These are phyloP conservation scores for Clonostachys byssicola DNA, from an alignment of 2,329 filamentous ascomycete species.

Conservation along the genomic window DNA sequence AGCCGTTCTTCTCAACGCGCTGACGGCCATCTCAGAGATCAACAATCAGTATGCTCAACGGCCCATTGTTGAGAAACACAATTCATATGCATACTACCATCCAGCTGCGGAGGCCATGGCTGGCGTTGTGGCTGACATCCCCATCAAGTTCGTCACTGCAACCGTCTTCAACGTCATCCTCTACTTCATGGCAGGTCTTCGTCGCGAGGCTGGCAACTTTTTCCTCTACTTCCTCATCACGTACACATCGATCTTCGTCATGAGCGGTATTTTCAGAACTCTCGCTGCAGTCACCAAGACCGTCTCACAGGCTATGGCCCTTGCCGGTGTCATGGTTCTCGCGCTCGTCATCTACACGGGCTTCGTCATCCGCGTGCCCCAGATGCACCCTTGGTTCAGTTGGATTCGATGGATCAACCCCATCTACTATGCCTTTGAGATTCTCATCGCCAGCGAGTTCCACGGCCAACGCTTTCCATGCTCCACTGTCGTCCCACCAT, in stretches of 20 bases:
- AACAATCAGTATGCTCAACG: conserved; percentile 35
- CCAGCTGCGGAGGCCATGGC: conserved; percentile 49
- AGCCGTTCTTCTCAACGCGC: conserved; percentile 54
- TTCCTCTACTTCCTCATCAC: conserved; percentile 65
- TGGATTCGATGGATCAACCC: conserved; percentile 77
- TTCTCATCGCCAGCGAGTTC: conserved; percentile 72
- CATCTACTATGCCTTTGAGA: conserved; percentile 70
- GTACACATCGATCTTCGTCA: conserved; percentile 67
- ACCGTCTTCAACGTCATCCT: conserved; percentile 45
- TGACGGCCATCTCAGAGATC: conserved; percentile 54
- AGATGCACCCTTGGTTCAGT: conserved; percentile 43
- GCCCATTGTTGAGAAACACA: conserved; percentile 44
- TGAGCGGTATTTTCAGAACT: conserved; percentile 23
- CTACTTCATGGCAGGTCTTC: conserved; percentile 5
- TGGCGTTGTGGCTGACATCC: conserved; percentile 49
- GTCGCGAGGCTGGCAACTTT: conserved; percentile 1
- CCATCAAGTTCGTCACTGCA: conserved; percentile 49
- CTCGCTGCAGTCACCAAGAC: conserved; percentile 10
- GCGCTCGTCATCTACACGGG: conserved; percentile 44
- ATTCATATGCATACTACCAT: conserved; percentile 45
- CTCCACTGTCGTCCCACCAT: conserved; percentile 42
- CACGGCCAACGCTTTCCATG: conserved; percentile 53
- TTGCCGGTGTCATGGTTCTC: conserved; percentile 17
- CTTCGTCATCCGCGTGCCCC: conserved; percentile 27
- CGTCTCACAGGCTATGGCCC: conserved; percentile 19